phyloP scores from a whole-genome alignment of 345 rosid genomes.

The Syzygium aromaticum region DNA sequence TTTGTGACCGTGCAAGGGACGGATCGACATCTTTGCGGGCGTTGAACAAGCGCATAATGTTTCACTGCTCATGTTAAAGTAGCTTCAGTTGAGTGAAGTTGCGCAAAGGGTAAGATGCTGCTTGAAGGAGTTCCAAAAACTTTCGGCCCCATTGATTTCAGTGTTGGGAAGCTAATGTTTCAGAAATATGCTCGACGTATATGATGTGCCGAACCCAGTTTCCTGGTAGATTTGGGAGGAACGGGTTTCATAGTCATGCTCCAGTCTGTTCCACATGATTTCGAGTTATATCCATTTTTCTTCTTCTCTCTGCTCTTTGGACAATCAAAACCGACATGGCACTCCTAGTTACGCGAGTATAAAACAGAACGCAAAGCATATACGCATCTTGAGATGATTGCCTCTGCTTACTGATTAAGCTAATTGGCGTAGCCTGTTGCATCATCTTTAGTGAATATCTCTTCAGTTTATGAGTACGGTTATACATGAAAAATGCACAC shows the following conservation, averaged over 20 bases:
- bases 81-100: background rate
- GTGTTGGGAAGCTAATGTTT: background rate
- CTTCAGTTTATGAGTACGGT: background rate
- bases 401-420: background rate
- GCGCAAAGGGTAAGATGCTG: background rate
- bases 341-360: background rate
- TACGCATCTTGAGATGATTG: background rate
- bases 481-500: background rate
- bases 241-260: background rate
- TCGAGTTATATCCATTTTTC: background rate
- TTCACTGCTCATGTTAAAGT: background rate
- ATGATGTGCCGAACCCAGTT: background rate
- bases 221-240: background rate
- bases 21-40: background rate
- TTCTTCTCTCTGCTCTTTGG: background rate
- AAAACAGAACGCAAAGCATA: background rate
- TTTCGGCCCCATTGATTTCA: background rate
- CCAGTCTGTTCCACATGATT: background rate
- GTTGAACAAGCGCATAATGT: background rate
- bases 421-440: background rate
- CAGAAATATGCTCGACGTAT: background rate
- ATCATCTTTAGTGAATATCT: background rate
- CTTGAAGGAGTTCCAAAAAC: fast-evolving
- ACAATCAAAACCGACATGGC: background rate
- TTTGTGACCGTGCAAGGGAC: background rate